phyloP scores from a whole-genome alignment of 805 yeast genomes.

The Candida silvatica region DNA sequence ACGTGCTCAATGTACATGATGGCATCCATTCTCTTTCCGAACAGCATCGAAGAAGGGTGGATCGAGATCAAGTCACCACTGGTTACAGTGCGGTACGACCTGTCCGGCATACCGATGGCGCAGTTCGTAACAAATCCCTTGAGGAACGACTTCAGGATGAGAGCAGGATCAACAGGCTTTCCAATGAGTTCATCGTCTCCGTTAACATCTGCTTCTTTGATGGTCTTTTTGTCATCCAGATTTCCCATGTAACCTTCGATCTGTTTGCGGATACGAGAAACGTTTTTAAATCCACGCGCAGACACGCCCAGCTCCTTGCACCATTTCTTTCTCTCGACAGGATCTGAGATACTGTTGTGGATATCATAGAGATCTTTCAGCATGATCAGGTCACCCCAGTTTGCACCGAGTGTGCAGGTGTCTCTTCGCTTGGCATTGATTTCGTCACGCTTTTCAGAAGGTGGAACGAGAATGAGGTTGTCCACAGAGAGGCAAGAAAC shows the following conservation, averaged over 20 bases:
- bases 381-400: slow-evolving; percentile 77
- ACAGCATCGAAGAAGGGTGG: slow-evolving; percentile 85
- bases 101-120: slow-evolving; percentile 91
- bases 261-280: slow-evolving; percentile 66
- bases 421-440: slow-evolving; percentile 68
- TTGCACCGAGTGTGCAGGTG: slow-evolving; percentile 60
- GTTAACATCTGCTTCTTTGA: slow-evolving; percentile 21
- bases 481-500: slow-evolving; percentile 92
- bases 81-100: slow-evolving; percentile 80
- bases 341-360: slow-evolving; percentile 34
- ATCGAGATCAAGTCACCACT: slow-evolving; percentile 80
- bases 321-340: slow-evolving; percentile 66
- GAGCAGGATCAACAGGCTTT: slow-evolving; percentile 39
- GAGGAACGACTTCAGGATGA: slow-evolving; percentile 69
- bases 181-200: slow-evolving; percentile 9
- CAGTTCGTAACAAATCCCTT: slow-evolving; percentile 81
- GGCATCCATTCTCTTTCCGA: slow-evolving; percentile 76
- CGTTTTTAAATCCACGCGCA: slow-evolving; percentile 73
- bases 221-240: slow-evolving; percentile 24
- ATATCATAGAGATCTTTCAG: slow-evolving; percentile 68
- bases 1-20: slow-evolving; percentile 94
- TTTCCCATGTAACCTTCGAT: slow-evolving; percentile 57
- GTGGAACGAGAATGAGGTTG: slow-evolving; percentile 72
- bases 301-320: slow-evolving; percentile 73
- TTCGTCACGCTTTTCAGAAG: slow-evolving; percentile 75